Percentiles rank a stretch among this genome's conserved stretches.
Conservation (phyloP, 495 filamentous ascomycete genomes). For the Mytilinidion resinicola region DNA sequence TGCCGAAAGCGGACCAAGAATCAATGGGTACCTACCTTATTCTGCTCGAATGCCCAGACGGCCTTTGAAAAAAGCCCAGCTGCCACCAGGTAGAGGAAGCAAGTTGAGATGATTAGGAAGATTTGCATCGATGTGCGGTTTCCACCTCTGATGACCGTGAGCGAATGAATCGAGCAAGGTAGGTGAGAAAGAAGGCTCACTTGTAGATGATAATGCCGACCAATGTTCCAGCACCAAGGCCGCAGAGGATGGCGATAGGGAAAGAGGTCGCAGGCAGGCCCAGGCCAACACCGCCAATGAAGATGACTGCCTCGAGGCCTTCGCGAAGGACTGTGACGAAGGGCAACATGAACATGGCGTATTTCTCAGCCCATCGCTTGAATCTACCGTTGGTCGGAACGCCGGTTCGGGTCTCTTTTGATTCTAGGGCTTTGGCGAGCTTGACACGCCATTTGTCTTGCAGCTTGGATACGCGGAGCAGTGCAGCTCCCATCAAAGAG, state of each 20-base stretch:
- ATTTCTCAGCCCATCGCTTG: conserved; percentile 65
- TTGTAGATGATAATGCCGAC: conserved; percentile 72
- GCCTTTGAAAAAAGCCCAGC: conserved; percentile 73
- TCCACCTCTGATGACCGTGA: conserved; percentile 44
- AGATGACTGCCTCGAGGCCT: conserved; percentile 75
- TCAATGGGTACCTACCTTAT: conserved; percentile 22
- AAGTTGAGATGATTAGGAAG: conserved; percentile 76
- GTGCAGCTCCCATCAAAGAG: conserved; percentile 67
- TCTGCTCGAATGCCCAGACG: conserved; percentile 64
- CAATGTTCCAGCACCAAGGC: conserved; percentile 53
- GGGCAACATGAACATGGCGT: conserved; percentile 74
- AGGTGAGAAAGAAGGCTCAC: conserved; percentile 43
- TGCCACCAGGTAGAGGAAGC: conserved; percentile 79
- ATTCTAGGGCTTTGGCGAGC: conserved; percentile 60
- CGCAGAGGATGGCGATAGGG: conserved; percentile 65
- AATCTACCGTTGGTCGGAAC: conserved; percentile 35
- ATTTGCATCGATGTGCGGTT: conserved; percentile 62
- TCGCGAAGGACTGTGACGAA: conserved; percentile 81
- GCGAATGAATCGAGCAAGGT: neutral
- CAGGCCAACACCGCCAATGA: conserved; percentile 73
- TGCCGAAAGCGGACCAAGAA: too few species aligned
- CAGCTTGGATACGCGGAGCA: conserved; percentile 76
- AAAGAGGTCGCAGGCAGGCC: conserved; percentile 66
- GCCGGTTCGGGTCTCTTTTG: conserved; percentile 33
- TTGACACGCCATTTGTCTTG: conserved; percentile 81